Conservation (phyloP, 108 stramenopile genomes). For the Epipyxis sp. region DNA sequence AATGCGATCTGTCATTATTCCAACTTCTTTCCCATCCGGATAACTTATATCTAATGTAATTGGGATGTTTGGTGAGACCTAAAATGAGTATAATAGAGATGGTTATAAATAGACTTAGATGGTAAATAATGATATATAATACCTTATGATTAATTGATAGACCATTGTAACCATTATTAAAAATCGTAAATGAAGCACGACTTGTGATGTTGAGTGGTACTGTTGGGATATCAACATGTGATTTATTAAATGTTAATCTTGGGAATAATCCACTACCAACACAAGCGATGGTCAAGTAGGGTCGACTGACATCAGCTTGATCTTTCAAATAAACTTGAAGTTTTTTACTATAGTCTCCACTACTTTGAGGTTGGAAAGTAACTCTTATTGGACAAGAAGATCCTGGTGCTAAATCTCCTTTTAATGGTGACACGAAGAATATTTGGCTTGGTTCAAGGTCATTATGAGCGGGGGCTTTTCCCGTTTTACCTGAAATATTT, state of each 20-base stretch:
- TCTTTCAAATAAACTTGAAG: constrained; percentile 30
- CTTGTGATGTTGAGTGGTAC: constrained; percentile 54
- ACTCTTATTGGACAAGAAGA: constrained; percentile 44
- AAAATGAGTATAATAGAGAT: too few species aligned
- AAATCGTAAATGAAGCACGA: constrained; percentile 41
- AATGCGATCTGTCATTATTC: constrained; percentile 37
- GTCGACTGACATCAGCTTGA: constrained; percentile 3
- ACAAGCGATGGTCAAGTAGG: constrained; percentile 41
- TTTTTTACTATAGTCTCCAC: constrained; percentile 26
- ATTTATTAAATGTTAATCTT: constrained; percentile 46
- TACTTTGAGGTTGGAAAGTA: constrained; percentile 43
- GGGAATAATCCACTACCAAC: constrained; percentile 56
- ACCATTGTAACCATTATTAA: constrained; percentile 56
- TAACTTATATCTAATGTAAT: constrained; percentile 51
- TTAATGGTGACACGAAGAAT: constrained; percentile 55
- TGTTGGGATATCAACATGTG: constrained; percentile 50
- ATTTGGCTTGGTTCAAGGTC: background rate
- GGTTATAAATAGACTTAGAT: too few species aligned
- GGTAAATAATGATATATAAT: too few species aligned
- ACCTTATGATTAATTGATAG: constrained; percentile 50
- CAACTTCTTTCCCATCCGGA: constrained; percentile 52
- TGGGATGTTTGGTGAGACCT: constrained; percentile 44
- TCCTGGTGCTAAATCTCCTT: constrained; percentile 53
- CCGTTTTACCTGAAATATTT: too few species aligned
- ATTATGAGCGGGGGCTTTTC: background rate